A percentile compares a stretch with the other conserved stretches of the same genome.
Conservation (phyloP, 1,284 basidiomycete genomes). For the Puccinia novopanici region DNA sequence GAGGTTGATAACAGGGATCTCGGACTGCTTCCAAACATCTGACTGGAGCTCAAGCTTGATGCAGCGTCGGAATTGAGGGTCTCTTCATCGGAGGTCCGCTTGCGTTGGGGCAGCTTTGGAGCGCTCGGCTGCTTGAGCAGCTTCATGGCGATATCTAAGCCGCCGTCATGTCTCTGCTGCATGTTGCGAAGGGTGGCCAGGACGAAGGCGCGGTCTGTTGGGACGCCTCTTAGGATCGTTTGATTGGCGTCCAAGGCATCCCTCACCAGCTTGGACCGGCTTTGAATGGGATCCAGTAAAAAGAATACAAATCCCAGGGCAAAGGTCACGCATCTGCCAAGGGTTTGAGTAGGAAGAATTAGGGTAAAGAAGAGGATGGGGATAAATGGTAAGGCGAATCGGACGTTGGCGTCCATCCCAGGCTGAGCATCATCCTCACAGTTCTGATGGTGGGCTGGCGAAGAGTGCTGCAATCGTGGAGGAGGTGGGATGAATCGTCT, state of each 20-base stretch:
- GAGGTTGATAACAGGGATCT: slow-evolving; percentile 3
- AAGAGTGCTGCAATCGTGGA: background rate
- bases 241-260: slow-evolving; percentile 42
- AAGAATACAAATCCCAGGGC: slow-evolving; percentile 31
- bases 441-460: background rate
- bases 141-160: slow-evolving; percentile 26
- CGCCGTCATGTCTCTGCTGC: slow-evolving; percentile 17
- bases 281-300: slow-evolving; percentile 33
- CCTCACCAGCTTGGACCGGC: slow-evolving; percentile 15
- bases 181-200: slow-evolving; percentile 35
- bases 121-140: background rate
- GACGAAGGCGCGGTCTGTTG: slow-evolving; percentile 40
- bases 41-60: slow-evolving; percentile 9
- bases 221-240: slow-evolving; percentile 37
- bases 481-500: slow-evolving; percentile 37
- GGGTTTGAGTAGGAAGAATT: slow-evolving; percentile 32
- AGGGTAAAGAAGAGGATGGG: slow-evolving; percentile 25
- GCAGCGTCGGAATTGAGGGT: background rate
- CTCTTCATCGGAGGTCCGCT: slow-evolving; percentile 10
- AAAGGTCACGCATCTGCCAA: slow-evolving; percentile 24
- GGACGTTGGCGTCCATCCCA: slow-evolving; percentile 32
- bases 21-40: background rate
- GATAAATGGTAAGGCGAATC: slow-evolving; percentile 27
- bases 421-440: background rate
- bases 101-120: slow-evolving; percentile 9